Percentiles rank a stretch among this genome's conserved stretches.
Conservation (phyloP, 2,329 filamentous ascomycete species). For the Fusarium denticulatum region DNA sequence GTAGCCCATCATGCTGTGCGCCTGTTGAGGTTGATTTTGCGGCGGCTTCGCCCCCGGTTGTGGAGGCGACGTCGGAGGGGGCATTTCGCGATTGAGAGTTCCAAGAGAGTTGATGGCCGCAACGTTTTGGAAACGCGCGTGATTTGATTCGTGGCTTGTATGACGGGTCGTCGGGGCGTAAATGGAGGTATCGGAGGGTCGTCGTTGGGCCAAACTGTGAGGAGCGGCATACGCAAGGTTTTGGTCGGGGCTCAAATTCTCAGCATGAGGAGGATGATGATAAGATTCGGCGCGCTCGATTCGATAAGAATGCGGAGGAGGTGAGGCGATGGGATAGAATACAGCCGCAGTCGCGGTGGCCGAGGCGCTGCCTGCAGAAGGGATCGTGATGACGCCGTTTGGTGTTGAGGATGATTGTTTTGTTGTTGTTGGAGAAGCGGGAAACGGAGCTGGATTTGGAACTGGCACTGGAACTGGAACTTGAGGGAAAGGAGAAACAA, state of each 20-base stretch:
- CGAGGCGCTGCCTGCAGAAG: conserved; percentile 22
- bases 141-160: conserved; percentile 48
- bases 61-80: conserved; percentile 57
- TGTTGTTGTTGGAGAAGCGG: conserved; percentile 35
- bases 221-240: conserved; percentile 46
- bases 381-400: conserved; percentile 19
- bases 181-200: conserved; percentile 57
- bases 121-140: conserved; percentile 57
- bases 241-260: conserved; percentile 39
- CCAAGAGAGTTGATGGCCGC: conserved; percentile 55
- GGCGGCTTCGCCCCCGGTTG: conserved; percentile 48
- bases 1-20: conserved; percentile 52
- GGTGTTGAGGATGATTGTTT: conserved; percentile 18
- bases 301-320: conserved; percentile 20
- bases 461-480: conserved; percentile 8
- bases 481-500: conserved; percentile 44
- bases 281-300: conserved; percentile 36
- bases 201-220: conserved; percentile 46
- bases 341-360: conserved; percentile 23
- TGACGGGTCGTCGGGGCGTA: conserved; percentile 48
- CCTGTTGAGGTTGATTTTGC: conserved; percentile 43
- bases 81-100: conserved; percentile 55
- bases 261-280: conserved; percentile 28
- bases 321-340: conserved; percentile 7
- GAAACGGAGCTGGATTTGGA: conserved; percentile 9